Evolutionary conservation across 495 filamentous ascomycete genomes (phyloP).

Genomic region (Penicillium flavigenum): DNA sequence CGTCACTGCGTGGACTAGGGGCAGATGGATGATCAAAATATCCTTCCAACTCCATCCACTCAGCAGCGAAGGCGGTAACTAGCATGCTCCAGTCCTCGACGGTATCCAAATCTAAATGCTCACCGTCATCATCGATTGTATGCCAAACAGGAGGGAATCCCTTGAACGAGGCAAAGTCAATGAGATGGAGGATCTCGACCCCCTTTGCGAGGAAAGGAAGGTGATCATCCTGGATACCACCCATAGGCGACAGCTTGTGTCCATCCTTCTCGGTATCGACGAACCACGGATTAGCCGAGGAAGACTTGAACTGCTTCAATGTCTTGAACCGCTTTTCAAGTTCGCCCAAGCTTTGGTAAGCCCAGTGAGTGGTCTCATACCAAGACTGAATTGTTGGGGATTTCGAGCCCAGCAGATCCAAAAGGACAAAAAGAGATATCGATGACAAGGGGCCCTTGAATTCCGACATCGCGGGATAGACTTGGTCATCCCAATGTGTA

Average conservation of each 20-base stretch:
- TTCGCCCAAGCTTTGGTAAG: slow-evolving; percentile 68
- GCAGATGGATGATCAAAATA: slow-evolving; percentile 25
- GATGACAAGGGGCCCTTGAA: slow-evolving; percentile 70
- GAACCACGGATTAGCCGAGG: slow-evolving; percentile 44
- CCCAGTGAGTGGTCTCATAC: slow-evolving; percentile 90
- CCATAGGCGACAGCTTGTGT: slow-evolving; percentile 42
- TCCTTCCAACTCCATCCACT: slow-evolving; percentile 91
- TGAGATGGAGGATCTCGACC: slow-evolving; percentile 84
- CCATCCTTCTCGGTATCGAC: slow-evolving; percentile 54
- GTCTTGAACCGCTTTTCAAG: slow-evolving; percentile 70
- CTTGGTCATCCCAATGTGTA: slow-evolving; percentile 65
- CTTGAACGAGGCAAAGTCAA: slow-evolving; percentile 57
- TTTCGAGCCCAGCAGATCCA: slow-evolving; percentile 79
- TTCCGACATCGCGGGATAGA: slow-evolving; percentile 67
- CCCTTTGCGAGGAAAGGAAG: slow-evolving; percentile 82
- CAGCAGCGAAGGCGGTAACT: slow-evolving; percentile 77
- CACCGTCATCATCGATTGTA: slow-evolving; percentile 75
- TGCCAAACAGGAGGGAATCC: slow-evolving; percentile 88
- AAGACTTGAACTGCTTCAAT: slow-evolving; percentile 52
- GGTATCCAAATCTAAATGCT: slow-evolving; percentile 79
- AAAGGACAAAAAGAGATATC: slow-evolving; percentile 87
- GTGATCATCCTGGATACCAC: slow-evolving; percentile 79
- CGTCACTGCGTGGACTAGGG: slow-evolving; percentile 7
- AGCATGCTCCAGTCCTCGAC: slow-evolving; percentile 87
- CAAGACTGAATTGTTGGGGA: slow-evolving; percentile 74